Evolutionary conservation across 805 yeast genomes (phyloP).

Genomic region (Saccharomycopsis sp.): DNA sequence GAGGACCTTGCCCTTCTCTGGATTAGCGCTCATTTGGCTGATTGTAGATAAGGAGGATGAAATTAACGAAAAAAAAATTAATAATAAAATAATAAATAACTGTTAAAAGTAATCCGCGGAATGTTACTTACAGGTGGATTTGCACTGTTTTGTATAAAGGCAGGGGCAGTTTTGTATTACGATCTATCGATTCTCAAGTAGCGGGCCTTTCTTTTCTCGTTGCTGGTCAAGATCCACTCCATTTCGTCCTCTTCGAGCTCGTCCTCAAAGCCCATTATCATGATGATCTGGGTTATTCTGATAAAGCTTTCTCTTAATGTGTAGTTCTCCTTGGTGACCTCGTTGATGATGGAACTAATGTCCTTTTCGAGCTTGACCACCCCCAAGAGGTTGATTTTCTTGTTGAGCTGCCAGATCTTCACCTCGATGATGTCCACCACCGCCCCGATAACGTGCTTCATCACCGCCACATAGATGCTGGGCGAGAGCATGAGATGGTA

Average conservation of each 20-base stretch:
- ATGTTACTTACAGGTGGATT: too few species aligned
- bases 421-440: constrained; percentile 53
- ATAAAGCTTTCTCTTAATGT: constrained; percentile 69
- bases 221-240: constrained; percentile 71
- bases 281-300: constrained; percentile 74
- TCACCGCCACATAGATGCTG: constrained; percentile 40
- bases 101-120: too few species aligned
- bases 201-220: constrained; percentile 60
- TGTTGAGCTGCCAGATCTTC: constrained; percentile 56
- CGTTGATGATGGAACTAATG: constrained; percentile 61
- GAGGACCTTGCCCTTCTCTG: constrained; percentile 1
- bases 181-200: constrained; percentile 35
- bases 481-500: constrained; percentile 50
- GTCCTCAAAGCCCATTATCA: constrained; percentile 55
- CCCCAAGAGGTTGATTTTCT: constrained; percentile 72
- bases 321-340: constrained; percentile 65
- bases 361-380: constrained; percentile 78
- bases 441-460: constrained; percentile 40
- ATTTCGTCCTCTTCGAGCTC: constrained; percentile 23
- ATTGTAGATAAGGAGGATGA: too few species aligned
- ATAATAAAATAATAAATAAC: too few species aligned
- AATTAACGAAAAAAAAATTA: too few species aligned
- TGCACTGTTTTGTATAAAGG: too few species aligned
- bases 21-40: too few species aligned
- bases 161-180: too few species aligned